Base-by-base conservation (phyloP, 108 stramenopile species). In the Fragilariopsis cylindrus region DNA sequence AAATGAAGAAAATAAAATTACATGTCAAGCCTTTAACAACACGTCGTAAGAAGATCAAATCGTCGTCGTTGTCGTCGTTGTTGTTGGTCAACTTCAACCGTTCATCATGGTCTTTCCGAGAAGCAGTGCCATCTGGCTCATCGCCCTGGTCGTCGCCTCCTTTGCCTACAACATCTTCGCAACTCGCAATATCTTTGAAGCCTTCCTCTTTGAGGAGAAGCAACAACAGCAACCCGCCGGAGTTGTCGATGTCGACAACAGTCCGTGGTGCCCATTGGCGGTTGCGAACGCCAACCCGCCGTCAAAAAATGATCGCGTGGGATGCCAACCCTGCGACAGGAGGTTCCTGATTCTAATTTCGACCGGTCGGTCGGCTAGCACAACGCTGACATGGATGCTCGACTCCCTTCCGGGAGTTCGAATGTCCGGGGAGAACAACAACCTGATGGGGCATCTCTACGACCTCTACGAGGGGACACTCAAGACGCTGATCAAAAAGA, bases 361-460 rank as follows among this genome's bases (percentile, higher is more conserved):
- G 7, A 83, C 75, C 19, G 75, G 75, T 9, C 74, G 82, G 57
- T 76, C 78, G 68, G 82, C 65, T n/a, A 76, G 75, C 4, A 79
- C 82, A 2, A 76, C 82, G 15, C 64, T 83, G 63, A 47, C 68
- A n/a, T 48, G 46, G 21, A 83, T 83, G 82, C 30, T 83, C 19
- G 71, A 83, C 64, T 60, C 11, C 45, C 71, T 83, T 6, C 82
- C 82, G 15, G 72, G 65, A 13, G 68, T 83, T n/a, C 63, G 82
- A 5, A 42, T 83, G 42, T 46, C 48, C 6, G 82, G 82, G 7
- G 82, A 83, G 49, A 83, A 83, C 63, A 79, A 72, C 53, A 72
- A 71, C 53, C 16, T 55, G 62, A 18, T 83, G 5, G 65, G 71
- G 56, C 19, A 64, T 4, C 52, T 15, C 13, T 53, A 15, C 52